Base-by-base conservation (phyloP, 345 rosid genomes). In the Stellera chamaejasme region DNA sequence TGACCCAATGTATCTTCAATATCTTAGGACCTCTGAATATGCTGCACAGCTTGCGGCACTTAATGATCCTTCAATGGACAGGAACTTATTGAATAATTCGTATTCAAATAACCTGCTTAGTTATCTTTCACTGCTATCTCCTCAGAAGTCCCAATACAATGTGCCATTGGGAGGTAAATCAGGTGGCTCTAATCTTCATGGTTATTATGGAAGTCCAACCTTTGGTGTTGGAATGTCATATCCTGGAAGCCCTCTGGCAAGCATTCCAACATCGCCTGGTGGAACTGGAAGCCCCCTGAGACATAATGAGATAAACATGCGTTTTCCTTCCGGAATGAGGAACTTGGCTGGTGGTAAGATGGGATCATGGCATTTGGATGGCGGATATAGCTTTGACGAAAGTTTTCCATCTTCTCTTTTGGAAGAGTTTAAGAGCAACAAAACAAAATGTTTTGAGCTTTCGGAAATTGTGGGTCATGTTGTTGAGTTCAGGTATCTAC, bases 401-500 rank as follows among this genome's bases (percentile, higher is more conserved):
- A 61, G 70, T 58, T 78, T 75, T 70, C 75, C 66, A 13, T 78
- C 86, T 19, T 78, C 90, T 45, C 71, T 80, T 61, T 73, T 83
- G 13, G 90, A 83, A 78, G 83, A 83, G 72, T 83, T 83, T 48
- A 83, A 83, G 67, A 72, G 78, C 63, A 76, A 81, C 56, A 81
- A 83, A 65, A 70, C 82, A 32, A 76, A 78, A 62, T 74, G 79
- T 13, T 66, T 83, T 11, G 80, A 83, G 67, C 79, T 83, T 58
- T 68, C 78, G 1, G 90, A 83, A 66, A 83, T 83, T 50, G 75
- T 76, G 43, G 71, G 86, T 25, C 86, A 83, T 62, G 80, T 80
- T 23, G 84, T 78, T 16, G 90, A 80, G 70, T 83, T 83, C 71
- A 83, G 82, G 90, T 78, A 68, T 26, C 32, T 48, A 13, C 25